Base-by-base conservation (phyloP, 2,329 filamentous ascomycete species). In the Stagonosporopsis cucurbitacearum region DNA sequence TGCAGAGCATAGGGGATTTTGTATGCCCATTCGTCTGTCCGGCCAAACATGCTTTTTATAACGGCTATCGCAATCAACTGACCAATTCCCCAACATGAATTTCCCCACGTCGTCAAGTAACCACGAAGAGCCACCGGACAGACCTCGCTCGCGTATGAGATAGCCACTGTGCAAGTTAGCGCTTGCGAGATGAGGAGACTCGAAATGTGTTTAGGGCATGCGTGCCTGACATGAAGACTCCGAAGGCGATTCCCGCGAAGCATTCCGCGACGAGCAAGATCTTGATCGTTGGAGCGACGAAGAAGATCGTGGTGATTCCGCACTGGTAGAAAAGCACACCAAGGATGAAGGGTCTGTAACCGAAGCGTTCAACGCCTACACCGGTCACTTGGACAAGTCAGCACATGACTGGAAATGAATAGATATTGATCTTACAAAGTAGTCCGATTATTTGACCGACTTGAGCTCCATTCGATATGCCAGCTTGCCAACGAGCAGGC, bases 61-160 rank as follows among this genome's bases (percentile, higher is more conserved):
- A 89, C 87, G 19, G 86, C 87, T 50, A 88, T 87, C 26, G 85
- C 86, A 50, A 91, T 86, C 58, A 88, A 80, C 72, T 91, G 88
- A 13, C 88, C 88, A 37, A 66, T 43, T 12, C 44, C 63, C 65
- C 63, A 67, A 15, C 63, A 66, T 2, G 57, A 41, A 28, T 64
- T 64, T 22, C 57, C 84, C 57, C 88, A 90, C 6, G 86, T 88
- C 1, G 66, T 67, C 2, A 73, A 54, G 36, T 72, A 66, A 4
- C 76, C 87, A 52, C 88, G 84, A 44, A 91, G 82, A 35, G 86
- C 83, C 1, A 89, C 80, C 1, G 88, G 88, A 69, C 86, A 89
- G 56, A 90, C 86, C 68, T 84, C 81, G n/a, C 76, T 77, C 2
- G 78, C 78, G 57, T 80, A 79, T 3, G 76, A 75, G 25, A 75